A percentile compares a stretch with the other conserved stretches of the same genome.
These are phyloP conservation scores for Globisporangium iwayamae DNA, from an alignment of 352 stramenopile genomes.

Conservation along the genomic window DNA sequence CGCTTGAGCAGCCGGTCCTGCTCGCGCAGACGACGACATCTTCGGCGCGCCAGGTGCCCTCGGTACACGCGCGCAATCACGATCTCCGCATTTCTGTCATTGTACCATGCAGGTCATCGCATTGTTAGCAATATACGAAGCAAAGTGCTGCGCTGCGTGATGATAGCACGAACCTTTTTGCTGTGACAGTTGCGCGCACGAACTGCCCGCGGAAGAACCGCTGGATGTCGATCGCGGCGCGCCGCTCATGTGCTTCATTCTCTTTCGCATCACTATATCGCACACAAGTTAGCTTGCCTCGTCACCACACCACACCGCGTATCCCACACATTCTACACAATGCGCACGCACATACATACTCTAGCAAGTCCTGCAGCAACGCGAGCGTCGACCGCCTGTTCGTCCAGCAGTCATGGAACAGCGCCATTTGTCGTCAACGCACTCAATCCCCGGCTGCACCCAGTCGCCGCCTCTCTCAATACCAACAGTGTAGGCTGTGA, in stretches of 20 bases:
- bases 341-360: conserved; percentile 21
- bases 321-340: not conserved
- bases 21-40: conserved; percentile 21
- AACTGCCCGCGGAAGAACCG: conserved; percentile 53
- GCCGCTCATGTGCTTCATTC: conserved; percentile 33
- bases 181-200: conserved; percentile 37
- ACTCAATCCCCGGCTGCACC: not conserved
- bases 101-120: no score
- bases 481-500: not conserved
- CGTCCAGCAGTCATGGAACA: conserved; percentile 68
- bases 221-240: conserved; percentile 55
- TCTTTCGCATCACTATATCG: conserved; percentile 40
- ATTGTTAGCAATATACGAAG: no score
- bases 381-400: conserved; percentile 39
- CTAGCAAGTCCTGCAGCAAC: conserved; percentile 42
- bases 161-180: conserved; percentile 26
- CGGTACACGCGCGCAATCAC: conserved; percentile 55
- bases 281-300: not conserved
- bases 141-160: no score
- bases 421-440: conserved; percentile 29
- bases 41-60: conserved; percentile 42
- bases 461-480: not conserved
- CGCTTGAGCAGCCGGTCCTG: conserved; percentile 22
- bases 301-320: not conserved
- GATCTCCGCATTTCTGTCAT: conserved; percentile 41